A percentile compares a stretch with the other conserved stretches of the same genome.
phyloP scores from a whole-genome alignment of 169 alveolate species.

The Cryptosporidium felis region DNA sequence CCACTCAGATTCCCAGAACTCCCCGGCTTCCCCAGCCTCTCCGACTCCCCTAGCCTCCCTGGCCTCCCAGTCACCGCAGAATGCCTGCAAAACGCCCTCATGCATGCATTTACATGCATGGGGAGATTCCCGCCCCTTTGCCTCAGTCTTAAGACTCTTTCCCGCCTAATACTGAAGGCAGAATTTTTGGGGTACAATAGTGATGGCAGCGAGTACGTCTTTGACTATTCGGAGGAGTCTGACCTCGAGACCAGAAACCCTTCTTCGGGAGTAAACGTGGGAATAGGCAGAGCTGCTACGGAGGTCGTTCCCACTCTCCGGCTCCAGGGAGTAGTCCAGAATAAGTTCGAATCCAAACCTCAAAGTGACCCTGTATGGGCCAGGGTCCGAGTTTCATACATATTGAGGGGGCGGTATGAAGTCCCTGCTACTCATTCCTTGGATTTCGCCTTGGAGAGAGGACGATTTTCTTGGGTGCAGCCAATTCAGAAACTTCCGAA shows the following conservation, averaged over 20 bases:
- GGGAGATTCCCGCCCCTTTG: constrained; percentile 23
- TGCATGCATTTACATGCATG: not conserved
- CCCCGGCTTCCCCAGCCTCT: no score
- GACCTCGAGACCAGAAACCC: no score
- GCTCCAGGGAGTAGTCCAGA: not conserved
- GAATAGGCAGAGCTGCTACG: no score
- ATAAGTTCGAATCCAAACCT: not conserved
- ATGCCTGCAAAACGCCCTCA: not conserved
- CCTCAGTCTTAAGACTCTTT: not conserved
- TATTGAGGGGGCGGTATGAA: not conserved
- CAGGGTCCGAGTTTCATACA: not conserved
- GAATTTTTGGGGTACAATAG: no score
- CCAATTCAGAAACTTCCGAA: constrained; percentile 35
- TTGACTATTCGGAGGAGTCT: no score
- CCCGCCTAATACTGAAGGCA: not conserved
- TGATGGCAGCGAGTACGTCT: no score
- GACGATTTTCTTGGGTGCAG: constrained; percentile 22
- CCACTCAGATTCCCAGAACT: no score
- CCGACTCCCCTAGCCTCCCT: no score
- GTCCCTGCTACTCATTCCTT: not conserved
- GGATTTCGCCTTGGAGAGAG: not conserved
- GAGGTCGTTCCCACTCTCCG: constrained; percentile 20
- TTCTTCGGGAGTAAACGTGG: no score
- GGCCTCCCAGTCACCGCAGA: no score
- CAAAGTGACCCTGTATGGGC: not conserved